Base-by-base conservation (phyloP, 306 rosid species). In the Cicer cuneatum region DNA sequence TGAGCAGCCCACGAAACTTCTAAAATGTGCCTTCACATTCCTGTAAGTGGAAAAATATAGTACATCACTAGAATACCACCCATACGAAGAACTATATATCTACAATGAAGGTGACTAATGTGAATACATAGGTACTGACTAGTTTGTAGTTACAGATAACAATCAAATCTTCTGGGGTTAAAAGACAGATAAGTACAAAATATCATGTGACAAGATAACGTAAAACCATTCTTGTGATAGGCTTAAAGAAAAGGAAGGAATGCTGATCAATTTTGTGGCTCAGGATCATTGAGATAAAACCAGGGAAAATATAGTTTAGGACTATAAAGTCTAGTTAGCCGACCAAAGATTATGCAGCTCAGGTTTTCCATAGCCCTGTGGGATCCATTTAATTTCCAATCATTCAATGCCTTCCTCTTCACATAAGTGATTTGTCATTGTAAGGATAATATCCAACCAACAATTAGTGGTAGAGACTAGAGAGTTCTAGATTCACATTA, bases 201-300 rank as follows among this genome's bases (percentile, higher is more conserved):
- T 19, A 8, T 19, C 11, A 54, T 54, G 58, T 15, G 58, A 54
- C 35, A 51, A 8, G 2, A 54, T 15, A 21, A 52, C 24, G 2
- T 14, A 10, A 54, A 19, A 18, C 29, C 59, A 52, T 7, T 52
- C 24, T 3, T 66, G 71, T 66, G 66, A 41, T 16, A 24, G 62
- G 43, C 21, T 62, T 54, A 46, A 56, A 40, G 54, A 66, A 80
- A 69, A 69, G 37, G 45, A 69, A 33, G 48, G 29, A 11, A 48
- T 33, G 49, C 33, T 40, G 14, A 72, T 59, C 66, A 41, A 53
- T 71, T 59, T 38, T 75, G 78, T 75, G 82, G 86, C 75, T 37
- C 7, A 51, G 77, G 70, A 39, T 62, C 62, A 19, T 15, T 29
- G 3, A 63, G 66, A 46, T 54, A 42, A n/a, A 60, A 73, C 57